Percentiles rank a stretch among this genome's conserved stretches.
Evolutionary conservation across 2,329 filamentous ascomycete genomes (phyloP).

Genomic region (Fusarium bactridioides): DNA sequence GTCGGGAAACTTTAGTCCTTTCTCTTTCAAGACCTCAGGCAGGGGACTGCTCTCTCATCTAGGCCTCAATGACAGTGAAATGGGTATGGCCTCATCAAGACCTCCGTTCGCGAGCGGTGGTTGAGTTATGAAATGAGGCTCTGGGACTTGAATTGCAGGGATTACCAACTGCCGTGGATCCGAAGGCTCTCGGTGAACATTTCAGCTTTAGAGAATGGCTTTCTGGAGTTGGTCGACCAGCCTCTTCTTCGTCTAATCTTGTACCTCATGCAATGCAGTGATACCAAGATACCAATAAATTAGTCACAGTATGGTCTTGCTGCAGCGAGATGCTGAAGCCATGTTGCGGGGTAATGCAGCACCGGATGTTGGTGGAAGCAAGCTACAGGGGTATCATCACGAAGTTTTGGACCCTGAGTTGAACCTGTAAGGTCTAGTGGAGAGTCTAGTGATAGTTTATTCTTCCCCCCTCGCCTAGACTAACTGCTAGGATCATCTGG

Average conservation of each 20-base stretch:
- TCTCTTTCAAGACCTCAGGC: neutral
- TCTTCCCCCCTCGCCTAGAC: neutral
- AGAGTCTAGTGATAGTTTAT: neutral
- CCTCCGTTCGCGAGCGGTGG: neutral
- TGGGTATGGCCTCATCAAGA: neutral
- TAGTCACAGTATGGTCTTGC: neutral
- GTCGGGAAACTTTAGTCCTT: neutral
- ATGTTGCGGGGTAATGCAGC: neutral
- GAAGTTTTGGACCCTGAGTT: neutral
- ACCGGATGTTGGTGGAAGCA: neutral
- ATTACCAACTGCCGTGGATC: neutral
- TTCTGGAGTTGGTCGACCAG: neutral
- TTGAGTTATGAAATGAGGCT: neutral
- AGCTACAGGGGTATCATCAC: neutral
- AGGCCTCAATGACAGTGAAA: no score
- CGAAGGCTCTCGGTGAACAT: neutral
- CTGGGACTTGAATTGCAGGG: neutral
- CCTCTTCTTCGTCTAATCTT: neutral
- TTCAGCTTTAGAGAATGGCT: neutral
- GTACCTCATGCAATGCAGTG: neutral
- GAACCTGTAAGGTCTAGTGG: accelerated
- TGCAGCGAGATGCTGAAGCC: neutral
- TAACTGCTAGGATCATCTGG: neutral
- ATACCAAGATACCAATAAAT: neutral
- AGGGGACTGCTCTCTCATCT: no score